These are phyloP conservation scores for Wickerhamomyces sp. DNA, from an alignment of 1,139 yeast genomes.

Conservation along the genomic window DNA sequence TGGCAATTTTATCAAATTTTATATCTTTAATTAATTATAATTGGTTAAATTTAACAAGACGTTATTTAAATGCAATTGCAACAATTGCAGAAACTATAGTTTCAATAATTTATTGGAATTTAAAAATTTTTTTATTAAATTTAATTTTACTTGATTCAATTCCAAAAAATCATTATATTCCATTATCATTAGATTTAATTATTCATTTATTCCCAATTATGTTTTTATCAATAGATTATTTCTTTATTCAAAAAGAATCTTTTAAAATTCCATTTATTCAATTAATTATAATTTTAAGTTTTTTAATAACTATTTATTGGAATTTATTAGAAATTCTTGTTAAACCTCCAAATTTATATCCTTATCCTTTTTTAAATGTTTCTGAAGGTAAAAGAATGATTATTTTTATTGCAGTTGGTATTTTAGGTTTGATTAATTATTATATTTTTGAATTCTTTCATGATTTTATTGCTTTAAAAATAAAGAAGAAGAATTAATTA, in stretches of 20 bases:
- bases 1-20: conserved; percentile 23
- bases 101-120: conserved; percentile 61
- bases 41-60: background rate
- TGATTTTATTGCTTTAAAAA: background rate
- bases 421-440: conserved; percentile 36
- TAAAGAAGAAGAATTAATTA: background rate
- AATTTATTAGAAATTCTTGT: conserved; percentile 43
- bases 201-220: conserved; percentile 57
- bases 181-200: conserved; percentile 47
- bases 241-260: conserved; percentile 44
- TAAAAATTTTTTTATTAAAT: conserved; percentile 44
- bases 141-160: conserved; percentile 28
- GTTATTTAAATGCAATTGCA: conserved; percentile 33
- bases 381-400: conserved; percentile 37
- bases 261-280: conserved; percentile 12
- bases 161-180: conserved; percentile 29
- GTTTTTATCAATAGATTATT: conserved; percentile 48
- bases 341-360: conserved; percentile 47
- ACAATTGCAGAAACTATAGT: conserved; percentile 57
- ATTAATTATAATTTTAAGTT: conserved; percentile 20
- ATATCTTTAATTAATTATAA: background rate
- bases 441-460: conserved; percentile 8
- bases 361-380: conserved; percentile 63
- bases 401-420: conserved; percentile 47
- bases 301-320: conserved; percentile 49